A percentile compares a stretch with the other conserved stretches of the same genome.
Evolutionary conservation across 2,329 filamentous ascomycete species (phyloP).

Genomic region (Beauveria asiatica): DNA sequence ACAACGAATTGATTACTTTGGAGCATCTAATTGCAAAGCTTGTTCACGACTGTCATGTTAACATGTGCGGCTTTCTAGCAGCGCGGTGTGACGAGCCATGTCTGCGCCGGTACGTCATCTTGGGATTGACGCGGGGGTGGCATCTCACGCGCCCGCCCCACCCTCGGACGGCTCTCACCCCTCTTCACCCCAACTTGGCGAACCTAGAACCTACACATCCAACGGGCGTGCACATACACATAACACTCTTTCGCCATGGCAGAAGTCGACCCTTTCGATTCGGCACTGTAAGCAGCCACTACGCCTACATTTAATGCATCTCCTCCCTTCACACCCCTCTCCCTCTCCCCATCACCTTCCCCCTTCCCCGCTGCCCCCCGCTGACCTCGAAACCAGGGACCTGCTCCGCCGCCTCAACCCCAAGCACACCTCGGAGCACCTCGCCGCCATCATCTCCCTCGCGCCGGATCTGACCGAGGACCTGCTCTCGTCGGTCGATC

Average conservation of each 20-base stretch:
- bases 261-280: constrained; percentile 61
- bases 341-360: not conserved
- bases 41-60: not conserved
- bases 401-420: constrained; percentile 96
- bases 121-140: not conserved
- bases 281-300: constrained; percentile 54
- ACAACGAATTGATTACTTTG: not conserved
- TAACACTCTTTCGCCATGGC: constrained; percentile 28
- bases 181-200: not conserved
- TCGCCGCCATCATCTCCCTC: constrained; percentile 79
- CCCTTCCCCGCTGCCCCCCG: not conserved
- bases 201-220: not conserved
- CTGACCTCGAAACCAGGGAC: constrained; percentile 55
- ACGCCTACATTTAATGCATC: not conserved
- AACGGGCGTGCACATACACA: not conserved
- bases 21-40: not conserved
- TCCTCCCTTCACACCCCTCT: constrained; percentile 1
- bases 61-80: not conserved
- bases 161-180: not conserved
- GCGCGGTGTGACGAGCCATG: not conserved
- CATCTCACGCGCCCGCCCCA: not conserved
- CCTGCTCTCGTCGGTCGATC: constrained; percentile 93
- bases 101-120: constrained; percentile 2
- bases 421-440: constrained; percentile 80
- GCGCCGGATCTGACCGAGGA: constrained; percentile 93